A percentile compares a stretch with the other conserved stretches of the same genome.
Evolutionary conservation across 768 basidiomycete genomes (phyloP).

Genomic region (Mycena galopus): DNA sequence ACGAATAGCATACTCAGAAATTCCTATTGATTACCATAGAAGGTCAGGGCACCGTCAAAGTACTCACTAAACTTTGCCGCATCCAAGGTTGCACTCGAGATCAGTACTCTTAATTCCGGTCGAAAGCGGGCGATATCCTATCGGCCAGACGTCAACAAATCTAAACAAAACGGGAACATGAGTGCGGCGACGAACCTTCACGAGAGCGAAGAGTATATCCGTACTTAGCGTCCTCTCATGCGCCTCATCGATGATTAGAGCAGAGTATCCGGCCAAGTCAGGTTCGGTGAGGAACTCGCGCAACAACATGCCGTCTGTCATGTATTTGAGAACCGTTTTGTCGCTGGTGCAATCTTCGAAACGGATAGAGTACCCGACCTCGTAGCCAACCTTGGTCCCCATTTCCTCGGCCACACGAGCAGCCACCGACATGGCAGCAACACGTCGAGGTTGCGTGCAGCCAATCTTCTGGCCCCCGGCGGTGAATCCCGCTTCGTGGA

Average conservation of each 20-base stretch:
- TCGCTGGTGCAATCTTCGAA: constrained; percentile 99
- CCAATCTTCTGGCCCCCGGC: constrained; percentile 89
- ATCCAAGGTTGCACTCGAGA: constrained; percentile 97
- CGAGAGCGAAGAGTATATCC: constrained; percentile 97
- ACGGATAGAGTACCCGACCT: constrained; percentile 99
- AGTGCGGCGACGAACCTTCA: constrained; percentile 82
- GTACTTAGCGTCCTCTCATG: constrained; percentile 98
- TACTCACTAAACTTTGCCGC: constrained; percentile 98
- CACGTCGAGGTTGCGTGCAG: constrained; percentile 98
- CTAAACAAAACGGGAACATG: constrained; percentile 34
- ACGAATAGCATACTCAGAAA: neutral
- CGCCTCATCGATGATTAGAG: constrained; percentile 97
- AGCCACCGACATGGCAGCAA: constrained; percentile 99
- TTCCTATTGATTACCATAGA: constrained; percentile 74
- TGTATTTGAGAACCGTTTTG: constrained; percentile 98
- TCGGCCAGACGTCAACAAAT: constrained; percentile 42
- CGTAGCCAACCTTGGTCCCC: constrained; percentile 96
- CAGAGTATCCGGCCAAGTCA: constrained; percentile 94
- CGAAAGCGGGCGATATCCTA: constrained; percentile 97
- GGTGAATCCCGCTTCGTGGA: constrained; percentile 97
- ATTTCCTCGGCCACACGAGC: constrained; percentile 99
- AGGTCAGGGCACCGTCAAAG: constrained; percentile 96
- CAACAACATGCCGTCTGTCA: constrained; percentile 99
- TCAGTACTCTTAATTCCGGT: constrained; percentile 92
- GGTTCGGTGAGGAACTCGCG: constrained; percentile 98